Percentiles rank a stretch among this genome's conserved stretches.
Conservation (phyloP, 768 basidiomycete genomes). For the Rubroboletus satanas region DNA sequence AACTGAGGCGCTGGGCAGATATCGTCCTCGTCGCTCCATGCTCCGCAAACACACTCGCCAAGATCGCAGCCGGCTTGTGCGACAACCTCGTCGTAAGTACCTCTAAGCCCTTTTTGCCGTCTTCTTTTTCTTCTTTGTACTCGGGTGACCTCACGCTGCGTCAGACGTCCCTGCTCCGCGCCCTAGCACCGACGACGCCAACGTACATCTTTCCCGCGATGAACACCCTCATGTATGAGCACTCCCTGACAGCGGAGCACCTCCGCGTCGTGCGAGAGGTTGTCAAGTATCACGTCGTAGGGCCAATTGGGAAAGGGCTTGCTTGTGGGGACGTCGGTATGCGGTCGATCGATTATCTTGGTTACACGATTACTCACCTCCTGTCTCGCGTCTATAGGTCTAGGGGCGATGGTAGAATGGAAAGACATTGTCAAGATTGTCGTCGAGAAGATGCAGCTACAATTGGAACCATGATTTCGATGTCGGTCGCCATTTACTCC, state of each 20-base stretch:
- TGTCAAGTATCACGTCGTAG: conserved; percentile 75
- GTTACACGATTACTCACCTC: background rate
- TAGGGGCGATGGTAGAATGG: conserved; percentile 98
- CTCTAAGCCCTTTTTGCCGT: no score
- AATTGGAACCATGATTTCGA: conserved; percentile 3
- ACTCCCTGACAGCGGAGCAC: conserved; percentile 86
- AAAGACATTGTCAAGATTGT: conserved; percentile 77
- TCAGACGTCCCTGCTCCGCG: conserved; percentile 79
- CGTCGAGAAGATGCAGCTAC: conserved; percentile 47
- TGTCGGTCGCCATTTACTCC: background rate
- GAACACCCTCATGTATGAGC: conserved; percentile 98
- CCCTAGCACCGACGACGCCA: conserved; percentile 76
- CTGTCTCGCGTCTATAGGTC: conserved; percentile 42
- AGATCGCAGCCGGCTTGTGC: conserved; percentile 83
- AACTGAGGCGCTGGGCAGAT: conserved; percentile 92
- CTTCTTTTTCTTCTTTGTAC: background rate
- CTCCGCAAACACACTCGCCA: conserved; percentile 94
- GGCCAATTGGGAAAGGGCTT: conserved; percentile 82
- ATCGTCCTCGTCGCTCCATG: conserved; percentile 93
- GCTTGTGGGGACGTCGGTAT: conserved; percentile 91
- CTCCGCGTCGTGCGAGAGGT: conserved; percentile 69
- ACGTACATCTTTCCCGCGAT: conserved; percentile 95
- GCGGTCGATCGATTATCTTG: conserved; percentile 20
- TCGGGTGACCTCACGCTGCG: background rate
- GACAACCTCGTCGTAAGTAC: conserved; percentile 77